Conservation (phyloP, 768 basidiomycete species). For the Gelatoporia subvermispora region DNA sequence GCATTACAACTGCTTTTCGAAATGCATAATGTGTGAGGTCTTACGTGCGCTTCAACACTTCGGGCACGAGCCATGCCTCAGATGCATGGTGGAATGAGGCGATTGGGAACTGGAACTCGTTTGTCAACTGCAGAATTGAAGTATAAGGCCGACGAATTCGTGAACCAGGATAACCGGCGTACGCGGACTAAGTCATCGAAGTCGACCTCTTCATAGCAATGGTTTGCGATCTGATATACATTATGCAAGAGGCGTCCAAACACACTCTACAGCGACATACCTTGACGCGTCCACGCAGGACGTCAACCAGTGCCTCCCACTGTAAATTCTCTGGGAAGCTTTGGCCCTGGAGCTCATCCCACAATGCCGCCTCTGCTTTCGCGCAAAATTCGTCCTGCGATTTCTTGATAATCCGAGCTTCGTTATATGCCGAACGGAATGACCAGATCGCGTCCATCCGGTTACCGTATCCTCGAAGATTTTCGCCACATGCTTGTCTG, state of each 20-base stretch:
- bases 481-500: slow-evolving; percentile 42
- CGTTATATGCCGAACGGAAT: slow-evolving; percentile 73
- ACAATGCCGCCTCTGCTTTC: slow-evolving; percentile 45
- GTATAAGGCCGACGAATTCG: background rate
- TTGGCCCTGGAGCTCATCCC: slow-evolving; percentile 31
- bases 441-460: slow-evolving; percentile 81
- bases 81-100: slow-evolving; percentile 77
- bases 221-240: slow-evolving; percentile 46
- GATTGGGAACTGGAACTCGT: slow-evolving; percentile 80
- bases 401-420: slow-evolving; percentile 63
- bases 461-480: slow-evolving; percentile 23
- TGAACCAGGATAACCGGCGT: slow-evolving; percentile 19
- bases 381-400: slow-evolving; percentile 71
- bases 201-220: slow-evolving; percentile 76
- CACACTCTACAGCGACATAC: slow-evolving; percentile 25
- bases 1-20: background rate
- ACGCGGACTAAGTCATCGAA: slow-evolving; percentile 68
- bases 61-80: slow-evolving; percentile 80
- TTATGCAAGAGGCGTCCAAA: too few relatives aligned
- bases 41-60: slow-evolving; percentile 64
- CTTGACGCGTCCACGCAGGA: slow-evolving; percentile 84
- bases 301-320: slow-evolving; percentile 78
- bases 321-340: slow-evolving; percentile 65
- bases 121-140: slow-evolving; percentile 48
- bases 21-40: slow-evolving; percentile 18